Conservation (phyloP, 495 filamentous ascomycete species). For the Bathelium albidoporum region DNA sequence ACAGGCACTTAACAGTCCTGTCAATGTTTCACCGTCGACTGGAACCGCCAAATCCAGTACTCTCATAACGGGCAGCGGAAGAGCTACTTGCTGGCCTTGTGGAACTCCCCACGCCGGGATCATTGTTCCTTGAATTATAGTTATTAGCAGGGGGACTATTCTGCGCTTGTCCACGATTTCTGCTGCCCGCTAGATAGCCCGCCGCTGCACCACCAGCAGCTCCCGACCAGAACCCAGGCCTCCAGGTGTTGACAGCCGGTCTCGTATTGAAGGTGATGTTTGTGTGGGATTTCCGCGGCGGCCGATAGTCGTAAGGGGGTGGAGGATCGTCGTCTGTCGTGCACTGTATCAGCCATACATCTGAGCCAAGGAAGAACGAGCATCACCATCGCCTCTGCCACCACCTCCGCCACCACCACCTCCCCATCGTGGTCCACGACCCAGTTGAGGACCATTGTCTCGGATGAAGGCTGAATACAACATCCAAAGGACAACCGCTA, state of each 20-base stretch:
- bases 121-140: background rate
- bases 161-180: slow-evolving; percentile 6
- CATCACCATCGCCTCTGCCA: slow-evolving; percentile 29
- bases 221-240: slow-evolving; percentile 84
- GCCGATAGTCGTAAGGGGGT: slow-evolving; percentile 48
- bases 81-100: slow-evolving; percentile 30
- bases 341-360: background rate
- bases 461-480: slow-evolving; percentile 35
- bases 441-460: background rate
- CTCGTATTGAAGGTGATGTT: slow-evolving; percentile 7
- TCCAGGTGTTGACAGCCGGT: slow-evolving; percentile 42
- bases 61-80: slow-evolving; percentile 52
- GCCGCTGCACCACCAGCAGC: slow-evolving; percentile 60
- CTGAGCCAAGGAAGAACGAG: background rate
- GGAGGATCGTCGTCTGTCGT: slow-evolving; percentile 42
- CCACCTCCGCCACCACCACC: slow-evolving; percentile 46
- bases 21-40: slow-evolving; percentile 48
- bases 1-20: background rate
- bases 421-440: background rate
- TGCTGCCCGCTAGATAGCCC: slow-evolving; percentile 51
- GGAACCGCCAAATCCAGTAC: slow-evolving; percentile 87
- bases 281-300: slow-evolving; percentile 34
- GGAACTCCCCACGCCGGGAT: slow-evolving; percentile 44
- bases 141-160: background rate
- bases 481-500: slow-evolving; percentile 42